Evolutionary conservation across 2,329 filamentous ascomycete species (phyloP), one percentile per base, ranked within the genome.

Genomic region (Cercospora canescens): DNA sequence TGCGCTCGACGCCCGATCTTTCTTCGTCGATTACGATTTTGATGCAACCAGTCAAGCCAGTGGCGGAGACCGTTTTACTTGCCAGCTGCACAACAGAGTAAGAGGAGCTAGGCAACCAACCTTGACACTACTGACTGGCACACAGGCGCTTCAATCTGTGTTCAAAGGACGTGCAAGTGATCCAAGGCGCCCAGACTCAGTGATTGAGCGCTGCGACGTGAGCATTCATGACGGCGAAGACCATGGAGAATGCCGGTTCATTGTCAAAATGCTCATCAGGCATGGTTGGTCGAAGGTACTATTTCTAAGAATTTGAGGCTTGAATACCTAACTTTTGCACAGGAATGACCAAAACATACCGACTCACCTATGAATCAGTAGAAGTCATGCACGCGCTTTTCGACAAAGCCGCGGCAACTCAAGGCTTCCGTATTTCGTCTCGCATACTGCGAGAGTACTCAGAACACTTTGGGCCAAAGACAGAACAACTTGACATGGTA

Each of bases 321-420:
- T 56, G 18, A 76, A 67, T 78, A 66, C 34, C 55, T 21, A 9
- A 21, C 6, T 12, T 45, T 32, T 7, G 16, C 16, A 7, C 54
- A 88, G 89, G 89, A 6, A 86, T 94, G 70, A 90, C 90, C 26
- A 92, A 92, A 55, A 93, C 90, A 1, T 92, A 93, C 76, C 87
- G 88, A 56, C 81, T 94, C 50, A 90, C 90, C 0, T 94, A 93
- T 71, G 91, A 94, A 77, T 84, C 88, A 32, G 86, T 86, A 14
- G 84, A 90, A n/a, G 88, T 92, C 1, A 88, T 91, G 70, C 90
- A 93, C 75, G 91, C 91, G 64, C 87, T 91, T 57, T 94, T 94
- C 76, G 87, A 90, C 76, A 86, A 82, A 60, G 84, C 85, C 32
- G 85, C 88, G 63, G 89, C 90, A 1, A 82, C 82, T 1, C 91